Evolutionary conservation across 2,329 filamentous ascomycete genomes (phyloP).

Genomic region (Arthroderma sp.): DNA sequence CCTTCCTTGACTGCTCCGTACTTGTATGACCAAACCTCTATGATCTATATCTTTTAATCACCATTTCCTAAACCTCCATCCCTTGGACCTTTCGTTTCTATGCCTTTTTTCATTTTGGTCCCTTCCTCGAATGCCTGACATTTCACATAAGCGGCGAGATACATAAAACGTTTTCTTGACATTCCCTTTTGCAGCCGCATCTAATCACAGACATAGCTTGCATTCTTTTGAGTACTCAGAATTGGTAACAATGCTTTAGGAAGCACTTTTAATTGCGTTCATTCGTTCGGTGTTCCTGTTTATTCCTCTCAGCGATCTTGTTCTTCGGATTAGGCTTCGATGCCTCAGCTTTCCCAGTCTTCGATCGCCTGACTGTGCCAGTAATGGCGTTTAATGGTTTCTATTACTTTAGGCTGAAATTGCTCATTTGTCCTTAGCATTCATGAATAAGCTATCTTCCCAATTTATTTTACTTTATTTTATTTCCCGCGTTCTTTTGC

Average conservation of each 20-base stretch:
- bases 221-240: not conserved
- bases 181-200: not conserved
- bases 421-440: no score
- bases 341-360: no score
- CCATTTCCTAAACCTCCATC: not conserved
- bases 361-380: no score
- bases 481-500: no score
- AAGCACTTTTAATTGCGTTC: not conserved
- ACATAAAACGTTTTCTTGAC: conserved; percentile 2
- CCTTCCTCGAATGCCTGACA: not conserved
- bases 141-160: not conserved
- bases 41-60: conserved; percentile 4
- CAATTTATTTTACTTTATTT: no score
- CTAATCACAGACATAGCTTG: not conserved
- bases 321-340: no score
- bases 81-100: not conserved
- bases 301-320: no score
- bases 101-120: not conserved
- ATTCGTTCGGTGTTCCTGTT: not conserved
- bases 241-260: not conserved
- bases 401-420: no score
- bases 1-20: conserved; percentile 1
- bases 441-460: no score
- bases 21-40: conserved; percentile 4
- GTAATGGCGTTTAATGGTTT: no score